Evolutionary conservation across 257 asterid genomes (phyloP), one percentile per base, ranked within the genome.

Genomic region (Solanum verrucosum): DNA sequence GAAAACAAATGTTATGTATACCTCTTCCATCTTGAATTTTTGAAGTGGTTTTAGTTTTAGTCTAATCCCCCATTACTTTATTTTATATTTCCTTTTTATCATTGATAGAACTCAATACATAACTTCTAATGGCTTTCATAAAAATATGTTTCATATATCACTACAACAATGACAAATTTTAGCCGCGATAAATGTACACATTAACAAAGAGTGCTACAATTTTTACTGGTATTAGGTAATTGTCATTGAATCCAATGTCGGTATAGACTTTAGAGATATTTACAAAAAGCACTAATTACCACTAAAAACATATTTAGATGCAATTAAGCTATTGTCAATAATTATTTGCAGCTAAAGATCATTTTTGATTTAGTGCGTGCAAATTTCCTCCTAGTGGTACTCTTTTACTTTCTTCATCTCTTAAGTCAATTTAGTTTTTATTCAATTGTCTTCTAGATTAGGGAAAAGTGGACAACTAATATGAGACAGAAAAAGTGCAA

Each of bases 271-370:
- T 46, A 44, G 0, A 0, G 52, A 44, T 0, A 44, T 44, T 44
- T 44, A 44, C 52, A 44, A 44, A 44, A 0, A 44, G 46, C 0
- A 0, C 49, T 44, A 44, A 44, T 44, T 44, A 44, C 0, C 18
- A 0, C 18, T 46, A 46, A 13, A 40, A 46, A 44, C 0, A 46
- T 46, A 46, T 4, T 46, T 46, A 46, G 56, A 0, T 0, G 0
- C 20, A 46, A 46, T 14, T 46, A 46, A 46, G 20, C 20, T 13
- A 46, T 14, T 46, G 0, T 0, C 2, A 0, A 1, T 14, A 44
- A 12, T 12, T 44, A 44, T 0, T 44, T 44, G 13, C 0, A 0
- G 6, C 16, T 44, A 46, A 44, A 44, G 0, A 44, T 46, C 0
- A 46, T 13, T 46, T 46, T 46, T 46, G 7, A 46, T 46, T 0